These are phyloP conservation scores for Verticillium zaregamsianum DNA, from an alignment of 2,329 filamentous ascomycete species.

Conservation along the genomic window DNA sequence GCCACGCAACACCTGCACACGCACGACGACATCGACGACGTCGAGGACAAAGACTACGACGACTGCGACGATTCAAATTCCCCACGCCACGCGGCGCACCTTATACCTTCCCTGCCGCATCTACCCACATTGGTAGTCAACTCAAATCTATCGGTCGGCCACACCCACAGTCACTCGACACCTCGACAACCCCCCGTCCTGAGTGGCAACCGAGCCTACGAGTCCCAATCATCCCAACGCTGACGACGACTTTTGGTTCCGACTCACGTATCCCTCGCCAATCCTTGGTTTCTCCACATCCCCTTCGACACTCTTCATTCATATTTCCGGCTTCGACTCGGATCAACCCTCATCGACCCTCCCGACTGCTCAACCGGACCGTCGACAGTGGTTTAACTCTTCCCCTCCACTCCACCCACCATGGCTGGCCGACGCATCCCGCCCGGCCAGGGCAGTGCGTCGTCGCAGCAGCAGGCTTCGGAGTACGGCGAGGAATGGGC, in stretches of 20 bases:
- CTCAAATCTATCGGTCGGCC: background rate
- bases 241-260: constrained; percentile 7
- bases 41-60: background rate
- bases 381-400: background rate
- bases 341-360: background rate
- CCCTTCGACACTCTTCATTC: constrained; percentile 4
- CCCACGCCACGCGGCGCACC: background rate
- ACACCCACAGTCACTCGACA: background rate
- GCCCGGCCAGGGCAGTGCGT: constrained; percentile 19
- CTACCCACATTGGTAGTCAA: background rate
- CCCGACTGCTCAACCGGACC: background rate
- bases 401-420: constrained; percentile 9
- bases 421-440: constrained; percentile 35
- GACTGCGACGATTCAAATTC: background rate
- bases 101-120: background rate
- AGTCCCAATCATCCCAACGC: background rate
- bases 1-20: background rate
- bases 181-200: background rate
- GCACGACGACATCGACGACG: background rate
- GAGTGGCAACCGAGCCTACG: constrained; percentile 3
- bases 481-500: constrained; percentile 71
- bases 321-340: background rate
- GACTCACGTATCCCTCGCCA: background rate
- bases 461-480: constrained; percentile 12
- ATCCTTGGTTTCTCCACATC: background rate